These are phyloP conservation scores for Mucor plumbeus DNA, from an alignment of 371 early-diverging fungal species.

Conservation along the genomic window DNA sequence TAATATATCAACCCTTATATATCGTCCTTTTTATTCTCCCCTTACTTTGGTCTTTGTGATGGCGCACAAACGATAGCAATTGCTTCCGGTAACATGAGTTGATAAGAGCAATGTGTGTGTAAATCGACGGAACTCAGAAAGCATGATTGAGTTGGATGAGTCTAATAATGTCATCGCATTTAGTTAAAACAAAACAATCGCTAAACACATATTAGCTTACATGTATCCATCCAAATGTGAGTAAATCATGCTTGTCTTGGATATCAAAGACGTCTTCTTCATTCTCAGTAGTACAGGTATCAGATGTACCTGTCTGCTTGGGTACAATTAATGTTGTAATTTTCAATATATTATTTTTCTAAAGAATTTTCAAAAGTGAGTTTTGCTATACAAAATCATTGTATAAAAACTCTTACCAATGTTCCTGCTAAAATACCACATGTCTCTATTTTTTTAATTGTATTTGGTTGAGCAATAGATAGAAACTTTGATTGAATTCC, in stretches of 20 bases:
- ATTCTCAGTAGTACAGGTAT: constrained; percentile 86
- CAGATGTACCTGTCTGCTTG: constrained; percentile 87
- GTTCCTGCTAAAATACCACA: constrained; percentile 89
- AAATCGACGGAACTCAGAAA: constrained; percentile 92
- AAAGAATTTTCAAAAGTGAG: neutral
- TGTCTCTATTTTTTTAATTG: constrained; percentile 83
- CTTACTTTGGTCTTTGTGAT: constrained; percentile 69
- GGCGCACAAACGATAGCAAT: constrained; percentile 94
- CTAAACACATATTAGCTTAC: constrained; percentile 42
- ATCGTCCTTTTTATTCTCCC: neutral
- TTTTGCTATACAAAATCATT: neutral
- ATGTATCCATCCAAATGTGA: constrained; percentile 94
- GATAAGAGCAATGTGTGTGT: constrained; percentile 93
- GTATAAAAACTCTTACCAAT: constrained; percentile 45
- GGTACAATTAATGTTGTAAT: constrained; percentile 88
- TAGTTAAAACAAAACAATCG: neutral
- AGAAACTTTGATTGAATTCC: constrained; percentile 70
- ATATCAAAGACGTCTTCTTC: constrained; percentile 88
- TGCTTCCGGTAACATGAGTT: constrained; percentile 92
- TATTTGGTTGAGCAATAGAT: constrained; percentile 78
- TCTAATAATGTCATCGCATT: constrained; percentile 43
- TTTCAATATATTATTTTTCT: constrained; percentile 70
- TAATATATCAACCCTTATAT: neutral
- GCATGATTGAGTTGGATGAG: constrained; percentile 94
- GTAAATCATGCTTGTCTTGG: constrained; percentile 74